phyloP scores from a whole-genome alignment of 805 yeast species.

The Pichia manshurica region DNA sequence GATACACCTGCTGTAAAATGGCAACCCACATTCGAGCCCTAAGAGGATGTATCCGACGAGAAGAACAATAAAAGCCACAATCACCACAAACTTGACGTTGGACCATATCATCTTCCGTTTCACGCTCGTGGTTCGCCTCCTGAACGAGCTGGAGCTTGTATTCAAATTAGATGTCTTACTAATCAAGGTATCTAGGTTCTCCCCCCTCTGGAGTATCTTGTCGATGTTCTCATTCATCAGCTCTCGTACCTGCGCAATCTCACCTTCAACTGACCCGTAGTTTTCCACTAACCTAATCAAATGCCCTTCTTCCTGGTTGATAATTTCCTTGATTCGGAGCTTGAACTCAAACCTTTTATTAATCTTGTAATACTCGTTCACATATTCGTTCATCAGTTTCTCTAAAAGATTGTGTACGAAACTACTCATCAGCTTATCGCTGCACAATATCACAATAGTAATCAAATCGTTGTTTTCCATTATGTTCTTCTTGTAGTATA shows the following conservation, averaged over 20 bases:
- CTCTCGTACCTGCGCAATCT: constrained; percentile 58
- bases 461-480: constrained; percentile 42
- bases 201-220: constrained; percentile 70
- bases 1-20: constrained; percentile 39
- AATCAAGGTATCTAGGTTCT: constrained; percentile 62
- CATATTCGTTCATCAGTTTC: constrained; percentile 44
- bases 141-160: constrained; percentile 59
- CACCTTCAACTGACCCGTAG: constrained; percentile 37
- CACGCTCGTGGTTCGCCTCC: constrained; percentile 58
- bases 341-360: constrained; percentile 41
- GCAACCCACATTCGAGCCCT: constrained; percentile 51
- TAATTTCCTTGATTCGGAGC: constrained; percentile 49
- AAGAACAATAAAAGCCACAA: constrained; percentile 22
- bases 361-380: constrained; percentile 19
- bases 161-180: constrained; percentile 75
- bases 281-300: constrained; percentile 34
- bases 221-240: constrained; percentile 72
- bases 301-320: constrained; percentile 46
- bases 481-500: constrained; percentile 46
- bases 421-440: constrained; percentile 38
- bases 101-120: constrained; percentile 68
- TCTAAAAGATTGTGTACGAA: constrained; percentile 44
- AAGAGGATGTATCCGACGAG: constrained; percentile 40
- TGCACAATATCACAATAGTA: constrained; percentile 46
- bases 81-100: constrained; percentile 40